A percentile compares a stretch with the other conserved stretches of the same genome.
Conservation (phyloP, 805 yeast genomes). For the Suhomyces sp. region DNA sequence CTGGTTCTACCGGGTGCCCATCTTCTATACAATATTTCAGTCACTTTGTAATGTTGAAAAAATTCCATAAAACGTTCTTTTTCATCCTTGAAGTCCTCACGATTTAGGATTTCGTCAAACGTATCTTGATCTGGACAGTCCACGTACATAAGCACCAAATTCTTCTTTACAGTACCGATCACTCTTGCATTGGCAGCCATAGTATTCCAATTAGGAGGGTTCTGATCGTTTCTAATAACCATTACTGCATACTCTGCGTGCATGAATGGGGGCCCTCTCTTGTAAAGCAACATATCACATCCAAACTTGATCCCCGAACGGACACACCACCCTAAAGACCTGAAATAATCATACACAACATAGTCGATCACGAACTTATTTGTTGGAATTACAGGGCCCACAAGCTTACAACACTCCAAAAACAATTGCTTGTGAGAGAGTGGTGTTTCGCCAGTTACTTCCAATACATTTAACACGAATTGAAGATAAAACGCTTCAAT, state of each 20-base stretch:
- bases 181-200: conserved; percentile 71
- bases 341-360: conserved; percentile 78
- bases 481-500: conserved; percentile 71
- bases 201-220: conserved; percentile 51
- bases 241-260: conserved; percentile 86
- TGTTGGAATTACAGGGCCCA: neutral
- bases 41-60: conserved; percentile 47
- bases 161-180: conserved; percentile 82
- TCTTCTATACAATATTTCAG: conserved; percentile 68
- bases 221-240: conserved; percentile 41
- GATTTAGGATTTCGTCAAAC: conserved; percentile 20
- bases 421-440: conserved; percentile 22
- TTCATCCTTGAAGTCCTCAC: conserved; percentile 10
- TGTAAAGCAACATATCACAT: conserved; percentile 76
- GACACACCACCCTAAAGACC: conserved; percentile 93
- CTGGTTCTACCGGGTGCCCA: conserved; percentile 87
- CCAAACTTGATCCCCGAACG: conserved; percentile 92
- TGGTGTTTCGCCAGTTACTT: conserved; percentile 21
- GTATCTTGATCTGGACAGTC: conserved; percentile 45
- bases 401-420: conserved; percentile 18
- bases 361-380: conserved; percentile 50
- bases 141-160: conserved; percentile 66
- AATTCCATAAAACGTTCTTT: conserved; percentile 22
- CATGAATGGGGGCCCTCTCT: conserved; percentile 90
- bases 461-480: conserved; percentile 52